Conservation (phyloP, 2,329 filamentous ascomycete genomes). For the Colletotrichum musicola region DNA sequence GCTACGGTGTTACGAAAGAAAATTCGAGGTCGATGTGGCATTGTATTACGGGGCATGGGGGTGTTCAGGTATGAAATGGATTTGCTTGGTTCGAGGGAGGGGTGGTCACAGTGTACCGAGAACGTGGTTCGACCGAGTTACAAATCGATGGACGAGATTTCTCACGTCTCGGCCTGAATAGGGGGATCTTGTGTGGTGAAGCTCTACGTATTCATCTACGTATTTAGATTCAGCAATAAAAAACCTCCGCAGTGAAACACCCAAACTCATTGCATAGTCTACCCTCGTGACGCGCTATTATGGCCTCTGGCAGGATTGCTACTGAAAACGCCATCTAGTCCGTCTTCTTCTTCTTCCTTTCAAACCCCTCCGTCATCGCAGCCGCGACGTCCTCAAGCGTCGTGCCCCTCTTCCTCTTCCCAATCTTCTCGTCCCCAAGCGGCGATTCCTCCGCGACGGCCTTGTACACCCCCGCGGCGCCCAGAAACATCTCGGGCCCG, state of each 20-base stretch:
- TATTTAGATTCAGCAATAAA: too few relatives aligned
- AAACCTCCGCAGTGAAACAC: too few relatives aligned
- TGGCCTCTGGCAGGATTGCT: too few relatives aligned
- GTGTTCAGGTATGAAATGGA: constrained; percentile 11
- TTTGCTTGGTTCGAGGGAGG: too few relatives aligned
- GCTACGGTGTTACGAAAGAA: not conserved
- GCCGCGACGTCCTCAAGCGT: constrained; percentile 70
- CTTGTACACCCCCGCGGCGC: constrained; percentile 72
- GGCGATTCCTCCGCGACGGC: constrained; percentile 72
- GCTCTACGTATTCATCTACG: too few relatives aligned
- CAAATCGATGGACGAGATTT: too few relatives aligned
- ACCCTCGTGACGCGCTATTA: too few relatives aligned
- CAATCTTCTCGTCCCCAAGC: constrained; percentile 70
- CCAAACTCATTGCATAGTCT: too few relatives aligned
- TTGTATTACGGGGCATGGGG: not conserved
- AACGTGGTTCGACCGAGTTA: not conserved
- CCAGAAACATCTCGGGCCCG: constrained; percentile 65
- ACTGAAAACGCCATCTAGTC: constrained; percentile 7
- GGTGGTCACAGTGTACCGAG: not conserved
- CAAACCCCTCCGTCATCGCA: constrained; percentile 60
- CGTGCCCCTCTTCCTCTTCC: constrained; percentile 66
- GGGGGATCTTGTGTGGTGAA: too few relatives aligned
- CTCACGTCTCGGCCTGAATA: too few relatives aligned
- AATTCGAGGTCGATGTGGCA: not conserved
- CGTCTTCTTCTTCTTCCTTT: constrained; percentile 57